phyloP scores from a whole-genome alignment of 208 protist species.

The Trypanosoma scelopori region DNA sequence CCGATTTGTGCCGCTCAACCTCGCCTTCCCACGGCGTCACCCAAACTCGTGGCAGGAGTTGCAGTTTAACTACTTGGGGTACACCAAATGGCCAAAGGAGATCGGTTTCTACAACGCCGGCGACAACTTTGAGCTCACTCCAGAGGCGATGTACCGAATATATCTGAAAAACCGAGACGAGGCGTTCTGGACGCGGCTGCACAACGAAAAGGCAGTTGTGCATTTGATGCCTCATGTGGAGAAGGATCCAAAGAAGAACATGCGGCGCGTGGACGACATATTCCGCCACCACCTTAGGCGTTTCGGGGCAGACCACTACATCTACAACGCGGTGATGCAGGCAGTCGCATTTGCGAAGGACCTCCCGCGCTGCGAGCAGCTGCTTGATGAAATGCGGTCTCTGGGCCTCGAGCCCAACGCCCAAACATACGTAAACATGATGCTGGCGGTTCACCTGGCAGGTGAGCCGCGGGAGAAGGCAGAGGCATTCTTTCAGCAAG shows the following conservation, averaged over 20 bases:
- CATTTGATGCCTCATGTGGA: constrained; percentile 81
- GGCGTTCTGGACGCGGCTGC: constrained; percentile 70
- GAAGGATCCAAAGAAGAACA: constrained; percentile 58
- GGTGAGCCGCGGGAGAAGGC: constrained; percentile 55
- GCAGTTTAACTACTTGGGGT: constrained; percentile 82
- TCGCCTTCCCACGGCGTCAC: constrained; percentile 79
- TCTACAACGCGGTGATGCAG: constrained; percentile 93
- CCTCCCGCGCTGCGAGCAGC: constrained; percentile 55
- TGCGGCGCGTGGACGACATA: constrained; percentile 72
- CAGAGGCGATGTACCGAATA: constrained; percentile 73
- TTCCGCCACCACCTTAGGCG: constrained; percentile 85
- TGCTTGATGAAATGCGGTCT: constrained; percentile 72
- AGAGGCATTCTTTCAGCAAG: constrained; percentile 76
- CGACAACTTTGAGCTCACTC: constrained; percentile 91
- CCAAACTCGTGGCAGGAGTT: constrained; percentile 84
- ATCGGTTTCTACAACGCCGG: constrained; percentile 91
- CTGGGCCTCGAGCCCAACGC: constrained; percentile 81
- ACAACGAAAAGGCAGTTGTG: constrained; percentile 85
- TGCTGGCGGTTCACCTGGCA: constrained; percentile 71
- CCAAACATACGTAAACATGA: constrained; percentile 92
- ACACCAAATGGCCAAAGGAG: constrained; percentile 90
- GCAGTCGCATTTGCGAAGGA: constrained; percentile 82
- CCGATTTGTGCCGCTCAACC: constrained; percentile 78
- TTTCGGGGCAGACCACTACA: constrained; percentile 89
- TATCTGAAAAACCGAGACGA: constrained; percentile 69